phyloP scores from a whole-genome alignment of 2,329 filamentous ascomycete species.

The Aspergillus versicolor region DNA sequence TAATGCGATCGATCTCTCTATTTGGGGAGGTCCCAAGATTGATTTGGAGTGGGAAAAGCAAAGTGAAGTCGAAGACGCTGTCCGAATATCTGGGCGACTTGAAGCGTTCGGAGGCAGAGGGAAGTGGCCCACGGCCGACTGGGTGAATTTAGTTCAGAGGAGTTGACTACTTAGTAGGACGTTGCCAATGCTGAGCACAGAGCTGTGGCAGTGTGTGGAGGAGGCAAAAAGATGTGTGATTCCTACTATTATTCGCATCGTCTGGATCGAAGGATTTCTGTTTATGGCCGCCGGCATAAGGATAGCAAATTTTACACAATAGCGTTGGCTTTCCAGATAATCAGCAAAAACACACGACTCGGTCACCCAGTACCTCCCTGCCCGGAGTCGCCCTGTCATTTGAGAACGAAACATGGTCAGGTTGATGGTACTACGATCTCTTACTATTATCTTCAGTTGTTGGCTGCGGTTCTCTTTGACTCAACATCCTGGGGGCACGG shows the following conservation, averaged over 20 bases:
- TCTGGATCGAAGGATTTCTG: constrained; percentile 22
- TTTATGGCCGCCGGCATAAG: constrained; percentile 26
- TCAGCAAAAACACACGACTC: neutral
- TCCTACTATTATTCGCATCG: constrained; percentile 12
- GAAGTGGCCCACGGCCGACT: constrained; percentile 10
- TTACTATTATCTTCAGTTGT: neutral
- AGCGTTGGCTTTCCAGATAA: constrained; percentile 13
- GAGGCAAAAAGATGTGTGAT: constrained; percentile 20
- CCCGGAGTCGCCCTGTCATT: neutral
- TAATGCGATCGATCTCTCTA: neutral
- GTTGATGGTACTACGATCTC: neutral
- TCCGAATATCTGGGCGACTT: constrained; percentile 10
- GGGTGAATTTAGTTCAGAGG: neutral
- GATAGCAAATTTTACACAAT: constrained; percentile 13
- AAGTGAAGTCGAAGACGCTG: constrained; percentile 10
- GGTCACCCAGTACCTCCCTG: neutral
- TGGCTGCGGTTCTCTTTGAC: neutral
- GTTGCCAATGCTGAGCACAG: constrained; percentile 7
- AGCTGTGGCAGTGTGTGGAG: constrained; percentile 22
- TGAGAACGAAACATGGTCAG: neutral
- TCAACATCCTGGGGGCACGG: no score
- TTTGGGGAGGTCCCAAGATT: neutral
- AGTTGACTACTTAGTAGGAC: constrained; percentile 2
- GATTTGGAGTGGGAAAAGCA: constrained; percentile 9
- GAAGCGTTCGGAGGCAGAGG: constrained; percentile 10